Conservation (phyloP, 2,329 filamentous ascomycete genomes). For the Trichoderma koningiopsis region DNA sequence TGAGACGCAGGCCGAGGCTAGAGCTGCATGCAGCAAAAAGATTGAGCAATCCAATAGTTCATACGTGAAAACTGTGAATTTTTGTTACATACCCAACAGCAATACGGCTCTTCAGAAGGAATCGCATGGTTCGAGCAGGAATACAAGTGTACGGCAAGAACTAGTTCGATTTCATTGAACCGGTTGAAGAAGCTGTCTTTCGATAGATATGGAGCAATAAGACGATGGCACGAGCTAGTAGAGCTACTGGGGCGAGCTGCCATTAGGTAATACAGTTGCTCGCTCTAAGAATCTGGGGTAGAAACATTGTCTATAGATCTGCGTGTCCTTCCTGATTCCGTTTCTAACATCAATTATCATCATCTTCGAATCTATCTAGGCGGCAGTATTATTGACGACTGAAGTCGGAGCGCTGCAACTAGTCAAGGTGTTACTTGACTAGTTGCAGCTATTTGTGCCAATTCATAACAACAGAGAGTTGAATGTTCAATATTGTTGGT, state of each 20-base stretch:
- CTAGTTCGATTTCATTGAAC: not conserved
- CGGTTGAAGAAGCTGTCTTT: not conserved
- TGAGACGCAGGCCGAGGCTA: conserved; percentile 1
- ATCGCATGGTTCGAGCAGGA: not conserved
- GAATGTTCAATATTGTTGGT: not conserved
- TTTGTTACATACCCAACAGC: not conserved
- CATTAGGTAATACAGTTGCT: not conserved
- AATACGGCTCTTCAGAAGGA: not conserved
- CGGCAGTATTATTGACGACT: not conserved
- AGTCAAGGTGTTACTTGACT: not conserved
- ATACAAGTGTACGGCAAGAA: not conserved
- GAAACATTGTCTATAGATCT: not conserved
- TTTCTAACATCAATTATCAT: not conserved
- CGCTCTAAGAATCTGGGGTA: not conserved
- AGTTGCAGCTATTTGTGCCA: not conserved
- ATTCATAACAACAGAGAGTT: not conserved
- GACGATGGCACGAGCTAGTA: not conserved
- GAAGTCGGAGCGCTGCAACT: not conserved
- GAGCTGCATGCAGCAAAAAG: not conserved
- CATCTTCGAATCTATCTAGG: not conserved
- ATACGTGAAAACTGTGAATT: not conserved
- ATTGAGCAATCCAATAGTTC: not conserved
- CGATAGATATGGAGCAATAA: not conserved
- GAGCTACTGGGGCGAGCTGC: not conserved
- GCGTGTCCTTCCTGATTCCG: not conserved